A percentile compares a stretch with the other conserved stretches of the same genome.
Evolutionary conservation across 495 filamentous ascomycete genomes (phyloP).

Genomic region (Sordaria brevicollis): DNA sequence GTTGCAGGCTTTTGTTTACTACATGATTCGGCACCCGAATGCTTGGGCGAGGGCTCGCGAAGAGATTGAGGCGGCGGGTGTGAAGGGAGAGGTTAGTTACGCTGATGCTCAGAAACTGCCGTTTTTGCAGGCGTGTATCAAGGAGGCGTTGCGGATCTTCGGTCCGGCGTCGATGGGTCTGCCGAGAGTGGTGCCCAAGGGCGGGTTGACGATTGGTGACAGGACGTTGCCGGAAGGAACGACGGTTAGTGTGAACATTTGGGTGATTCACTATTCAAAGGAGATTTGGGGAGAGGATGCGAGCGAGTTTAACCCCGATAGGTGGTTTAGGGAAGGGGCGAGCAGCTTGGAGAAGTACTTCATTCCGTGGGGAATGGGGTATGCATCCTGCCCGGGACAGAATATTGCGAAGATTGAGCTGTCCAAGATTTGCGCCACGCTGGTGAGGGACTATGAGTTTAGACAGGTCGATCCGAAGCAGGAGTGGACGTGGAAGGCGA

Average conservation of each 20-base stretch:
- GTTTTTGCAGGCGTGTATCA: constrained; percentile 39
- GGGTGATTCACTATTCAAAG: constrained; percentile 28
- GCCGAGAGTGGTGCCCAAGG: constrained; percentile 38
- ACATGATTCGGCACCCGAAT: constrained; percentile 21
- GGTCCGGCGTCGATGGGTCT: constrained; percentile 39
- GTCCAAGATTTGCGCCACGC: constrained; percentile 31
- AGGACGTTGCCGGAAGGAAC: constrained; percentile 14
- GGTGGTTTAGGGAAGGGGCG: constrained; percentile 28
- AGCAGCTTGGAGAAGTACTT: constrained; percentile 23
- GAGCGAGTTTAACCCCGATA: constrained; percentile 27
- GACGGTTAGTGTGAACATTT: constrained; percentile 32
- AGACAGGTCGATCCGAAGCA: constrained; percentile 29
- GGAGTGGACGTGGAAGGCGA: constrained; percentile 31
- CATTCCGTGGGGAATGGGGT: constrained; percentile 33
- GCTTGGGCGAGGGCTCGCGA: constrained; percentile 17
- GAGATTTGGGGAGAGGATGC: constrained; percentile 32
- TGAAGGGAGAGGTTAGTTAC: constrained; percentile 23
- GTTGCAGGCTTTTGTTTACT: constrained; percentile 27
- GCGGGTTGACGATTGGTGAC: constrained; percentile 28
- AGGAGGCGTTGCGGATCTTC: constrained; percentile 48
- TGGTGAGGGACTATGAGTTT: constrained; percentile 37
- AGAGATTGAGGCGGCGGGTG: constrained; percentile 29
- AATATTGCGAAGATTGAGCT: constrained; percentile 39
- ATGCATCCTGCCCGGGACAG: constrained; percentile 32
- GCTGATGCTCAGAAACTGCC: constrained; percentile 40